phyloP scores from a whole-genome alignment of 2,329 filamentous ascomycete species.

The Metarhizium anisopliae region DNA sequence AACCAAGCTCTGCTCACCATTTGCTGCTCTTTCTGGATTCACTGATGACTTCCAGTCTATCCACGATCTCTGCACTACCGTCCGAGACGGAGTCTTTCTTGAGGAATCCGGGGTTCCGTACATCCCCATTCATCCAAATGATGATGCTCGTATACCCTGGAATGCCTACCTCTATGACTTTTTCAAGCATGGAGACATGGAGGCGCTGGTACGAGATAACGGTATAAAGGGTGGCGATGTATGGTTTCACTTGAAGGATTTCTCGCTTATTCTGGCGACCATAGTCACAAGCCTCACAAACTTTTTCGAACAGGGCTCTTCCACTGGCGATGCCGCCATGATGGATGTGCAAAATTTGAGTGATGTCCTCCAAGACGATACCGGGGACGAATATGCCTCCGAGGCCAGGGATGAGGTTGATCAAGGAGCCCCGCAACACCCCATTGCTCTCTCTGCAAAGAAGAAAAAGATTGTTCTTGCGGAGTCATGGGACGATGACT shows the following conservation, averaged over 20 bases:
- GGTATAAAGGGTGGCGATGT: constrained; percentile 56
- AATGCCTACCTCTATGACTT: constrained; percentile 70
- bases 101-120: constrained; percentile 66
- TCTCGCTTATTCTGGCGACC: constrained; percentile 52
- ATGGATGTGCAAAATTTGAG: no score
- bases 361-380: no score
- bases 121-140: constrained; percentile 50
- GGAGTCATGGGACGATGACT: no score
- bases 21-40: constrained; percentile 62
- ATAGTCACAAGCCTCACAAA: constrained; percentile 57
- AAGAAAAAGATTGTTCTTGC: no score
- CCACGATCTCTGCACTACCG: constrained; percentile 56
- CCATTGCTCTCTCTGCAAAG: no score
- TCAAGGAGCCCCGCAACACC: no score
- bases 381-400: no score
- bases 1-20: constrained; percentile 52
- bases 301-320: constrained; percentile 26
- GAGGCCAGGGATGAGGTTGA: no score
- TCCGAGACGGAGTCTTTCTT: constrained; percentile 61
- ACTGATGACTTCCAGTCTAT: constrained; percentile 56
- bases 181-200: constrained; percentile 61
- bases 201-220: constrained; percentile 54
- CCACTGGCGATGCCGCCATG: no score
- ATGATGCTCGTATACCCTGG: constrained; percentile 36
- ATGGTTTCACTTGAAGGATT: constrained; percentile 62